These are phyloP conservation scores for Kluyveromyces sp. DNA, from an alignment of 1,139 yeast species.

Conservation along the genomic window DNA sequence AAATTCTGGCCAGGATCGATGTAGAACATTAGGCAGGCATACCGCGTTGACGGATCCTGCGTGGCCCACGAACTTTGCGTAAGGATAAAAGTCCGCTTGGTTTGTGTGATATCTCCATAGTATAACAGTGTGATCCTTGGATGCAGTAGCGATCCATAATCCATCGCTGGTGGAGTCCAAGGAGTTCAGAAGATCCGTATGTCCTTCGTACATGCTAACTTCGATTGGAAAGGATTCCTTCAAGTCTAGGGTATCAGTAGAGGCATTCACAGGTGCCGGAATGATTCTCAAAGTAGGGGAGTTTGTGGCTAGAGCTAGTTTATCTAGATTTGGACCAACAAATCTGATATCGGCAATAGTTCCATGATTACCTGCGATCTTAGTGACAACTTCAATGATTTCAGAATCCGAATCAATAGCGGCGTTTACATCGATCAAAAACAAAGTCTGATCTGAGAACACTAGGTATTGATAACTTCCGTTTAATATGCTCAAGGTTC, in stretches of 20 bases:
- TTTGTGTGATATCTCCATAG: conserved; percentile 61
- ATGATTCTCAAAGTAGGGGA: conserved; percentile 83
- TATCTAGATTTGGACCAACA: conserved; percentile 54
- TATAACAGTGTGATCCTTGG: conserved; percentile 83
- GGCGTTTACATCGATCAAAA: conserved; percentile 41
- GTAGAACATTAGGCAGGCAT: conserved; percentile 57
- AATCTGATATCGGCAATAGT: conserved; percentile 83
- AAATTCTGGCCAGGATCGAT: conserved; percentile 53
- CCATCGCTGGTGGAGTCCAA: conserved; percentile 78
- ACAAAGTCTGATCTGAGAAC: conserved; percentile 77
- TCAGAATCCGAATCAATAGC: conserved; percentile 26
- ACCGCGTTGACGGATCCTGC: conserved; percentile 82
- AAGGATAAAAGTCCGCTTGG: conserved; percentile 40
- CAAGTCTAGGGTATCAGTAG: background rate
- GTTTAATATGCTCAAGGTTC: conserved; percentile 39
- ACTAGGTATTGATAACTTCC: conserved; percentile 38
- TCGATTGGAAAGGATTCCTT: conserved; percentile 44
- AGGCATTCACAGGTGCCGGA: conserved; percentile 36
- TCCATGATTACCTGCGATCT: conserved; percentile 91
- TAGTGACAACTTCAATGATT: conserved; percentile 41
- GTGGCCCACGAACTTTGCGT: conserved; percentile 74
- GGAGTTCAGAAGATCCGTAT: conserved; percentile 75
- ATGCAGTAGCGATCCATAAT: conserved; percentile 81
- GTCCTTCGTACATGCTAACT: conserved; percentile 66
- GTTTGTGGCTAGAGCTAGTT: conserved; percentile 82